phyloP scores from a whole-genome alignment of 1,284 basidiomycete species.

The Acaromyces ingoldii region DNA sequence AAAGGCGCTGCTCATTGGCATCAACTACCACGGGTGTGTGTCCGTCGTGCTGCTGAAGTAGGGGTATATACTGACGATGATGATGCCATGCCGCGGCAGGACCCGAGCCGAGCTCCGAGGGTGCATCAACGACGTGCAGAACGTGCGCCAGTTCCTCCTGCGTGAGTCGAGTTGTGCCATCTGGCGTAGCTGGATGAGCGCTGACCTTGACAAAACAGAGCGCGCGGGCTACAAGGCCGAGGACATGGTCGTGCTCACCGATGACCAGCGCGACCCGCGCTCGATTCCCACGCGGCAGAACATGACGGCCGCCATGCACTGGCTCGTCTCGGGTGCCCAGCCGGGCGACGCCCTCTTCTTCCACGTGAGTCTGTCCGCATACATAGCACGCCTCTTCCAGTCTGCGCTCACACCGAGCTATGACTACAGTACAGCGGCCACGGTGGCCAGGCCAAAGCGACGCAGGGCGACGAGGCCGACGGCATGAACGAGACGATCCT shows the following conservation, averaged over 20 bases:
- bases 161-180: constrained; percentile 4
- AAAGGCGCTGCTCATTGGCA: constrained; percentile 50
- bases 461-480: constrained; percentile 49
- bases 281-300: constrained; percentile 49
- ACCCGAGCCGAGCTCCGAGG: constrained; percentile 41
- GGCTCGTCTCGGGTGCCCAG: constrained; percentile 44
- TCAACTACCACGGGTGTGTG: constrained; percentile 44
- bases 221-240: constrained; percentile 27
- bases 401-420: too few relatives aligned
- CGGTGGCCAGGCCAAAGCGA: constrained; percentile 47
- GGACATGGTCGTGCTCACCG: constrained; percentile 51
- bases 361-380: constrained; percentile 23
- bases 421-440: constrained; percentile 45
- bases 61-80: too few relatives aligned
- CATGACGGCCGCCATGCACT: constrained; percentile 51
- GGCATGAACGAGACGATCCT: constrained; percentile 51
- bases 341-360: constrained; percentile 51
- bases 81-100: neutral
- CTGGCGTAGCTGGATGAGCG: too few relatives aligned
- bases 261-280: constrained; percentile 35
- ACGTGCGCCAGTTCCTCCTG: constrained; percentile 46
- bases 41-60: too few relatives aligned
- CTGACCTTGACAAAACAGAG: too few relatives aligned
- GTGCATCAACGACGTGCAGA: constrained; percentile 50
- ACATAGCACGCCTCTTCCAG: neutral